Evolutionary conservation across 192 early-diverging fungal species (phyloP), one percentile per base, ranked within the genome.

Genomic region (Dissophora globulifera): DNA sequence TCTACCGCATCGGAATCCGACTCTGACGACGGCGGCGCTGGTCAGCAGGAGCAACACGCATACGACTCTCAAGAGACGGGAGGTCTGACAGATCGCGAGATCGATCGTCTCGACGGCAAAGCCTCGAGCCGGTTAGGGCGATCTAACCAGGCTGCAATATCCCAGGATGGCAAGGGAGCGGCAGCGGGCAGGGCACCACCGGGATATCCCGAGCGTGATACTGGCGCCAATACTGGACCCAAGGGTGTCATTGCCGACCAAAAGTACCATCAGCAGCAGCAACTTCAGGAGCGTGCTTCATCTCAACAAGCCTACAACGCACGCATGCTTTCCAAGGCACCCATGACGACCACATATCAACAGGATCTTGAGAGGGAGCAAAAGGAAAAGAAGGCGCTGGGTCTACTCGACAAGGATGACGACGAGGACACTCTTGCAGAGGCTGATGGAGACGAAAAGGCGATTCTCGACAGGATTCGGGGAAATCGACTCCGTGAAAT

Each of bases 241-340:
- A 88, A 88, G 58, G 86, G 84, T 42, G 84, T 88, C 1, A 69
- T 83, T 23, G 82, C 84, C 6, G 86, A 88, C 60, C 82, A 84
- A 31, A 81, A 59, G 19, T 79, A 82, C 55, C 79, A 88, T 50
- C 57, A 81, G 11, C 67, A 78, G 26, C 56, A 76, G 31, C 52
- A 71, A 43, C 42, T 58, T 16, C 78, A 78, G 59, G 58, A 58
- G n/a, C 48, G 79, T 6, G 23, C 56, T 1, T 64, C 75, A 5
- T 38, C 55, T 1, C 66, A 71, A 5, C 38, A 65, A 32, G 70
- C 78, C 16, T 63, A 83, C 48, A 86, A 88, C 51, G 76, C 79
- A 0, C 67, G 76, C 32, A 71, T 88, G 69, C 17, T 81, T 2
- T 52, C 83, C 23, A 78, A 81, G 48, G 80, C 82, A 6, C 66